Evolutionary conservation across 2,329 filamentous ascomycete species (phyloP).

Genomic region (Sporothrix mexicana): DNA sequence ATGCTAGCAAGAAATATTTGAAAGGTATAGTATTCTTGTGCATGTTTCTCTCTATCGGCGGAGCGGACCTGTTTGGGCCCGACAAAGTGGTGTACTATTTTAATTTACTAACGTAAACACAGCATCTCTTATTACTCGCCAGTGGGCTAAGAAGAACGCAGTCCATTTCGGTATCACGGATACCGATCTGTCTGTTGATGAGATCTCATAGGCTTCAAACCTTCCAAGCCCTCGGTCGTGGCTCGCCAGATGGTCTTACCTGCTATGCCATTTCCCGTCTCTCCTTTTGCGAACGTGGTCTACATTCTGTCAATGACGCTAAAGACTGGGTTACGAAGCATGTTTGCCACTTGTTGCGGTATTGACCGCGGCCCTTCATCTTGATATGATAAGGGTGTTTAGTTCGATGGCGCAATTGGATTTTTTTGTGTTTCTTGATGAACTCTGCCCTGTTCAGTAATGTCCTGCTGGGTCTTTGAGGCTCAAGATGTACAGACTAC

Average conservation of each 20-base stretch:
- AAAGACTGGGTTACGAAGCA: not conserved
- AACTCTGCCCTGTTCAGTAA: not conserved
- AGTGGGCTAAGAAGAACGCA: conserved; percentile 88
- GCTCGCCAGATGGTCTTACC: no score
- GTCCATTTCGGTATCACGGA: conserved; percentile 60
- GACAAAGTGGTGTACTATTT: not conserved
- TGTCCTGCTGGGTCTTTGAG: not conserved
- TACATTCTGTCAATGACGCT: no score
- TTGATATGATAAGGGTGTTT: no score
- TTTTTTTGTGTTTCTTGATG: not conserved
- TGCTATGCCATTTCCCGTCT: no score
- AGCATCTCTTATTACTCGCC: conserved; percentile 90
- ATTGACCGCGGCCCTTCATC: no score
- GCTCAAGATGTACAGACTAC: not conserved
- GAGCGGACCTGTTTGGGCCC: no score
- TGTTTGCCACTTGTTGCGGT: not conserved
- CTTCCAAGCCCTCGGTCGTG: not conserved
- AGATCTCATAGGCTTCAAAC: conserved; percentile 45
- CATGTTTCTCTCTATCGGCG: no score
- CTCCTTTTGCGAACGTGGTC: no score
- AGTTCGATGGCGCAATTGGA: conserved; percentile 10
- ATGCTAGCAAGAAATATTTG: conserved; percentile 98
- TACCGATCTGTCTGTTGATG: conserved; percentile 57
- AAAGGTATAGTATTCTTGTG: conserved; percentile 72
- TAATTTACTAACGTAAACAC: not conserved